Evolutionary conservation across 1,284 basidiomycete genomes (phyloP), one percentile per base, ranked within the genome.

Genomic region (Marasmius sp.): DNA sequence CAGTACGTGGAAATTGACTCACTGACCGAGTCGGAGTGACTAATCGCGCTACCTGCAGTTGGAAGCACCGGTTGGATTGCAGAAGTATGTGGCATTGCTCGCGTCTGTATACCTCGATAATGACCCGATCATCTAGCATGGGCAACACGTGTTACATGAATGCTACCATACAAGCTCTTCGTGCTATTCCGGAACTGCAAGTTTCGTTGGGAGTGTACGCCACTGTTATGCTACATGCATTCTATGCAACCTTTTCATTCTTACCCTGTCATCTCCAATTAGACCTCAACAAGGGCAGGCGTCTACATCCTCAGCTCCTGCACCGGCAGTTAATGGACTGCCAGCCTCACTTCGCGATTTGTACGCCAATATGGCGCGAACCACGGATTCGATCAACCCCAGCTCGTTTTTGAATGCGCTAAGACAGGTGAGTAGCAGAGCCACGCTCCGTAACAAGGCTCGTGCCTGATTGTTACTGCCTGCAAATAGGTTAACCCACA

Each of bases 61-160:
- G 39, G 79, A 85, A 12, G 81, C 86, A 67, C 91, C 91, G 6
- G 88, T 91, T 60, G 91, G 91, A 14, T 75, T 91, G 67, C 82
- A 77, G 72, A 88, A 92, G 85, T 83, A 71, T 61, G 76, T 72
- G 62, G 6, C 34, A 33, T 62, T 57, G 16, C 41, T 70, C 60
- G 72, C 70, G 57, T 64, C 75, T 22, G n/a, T 53, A 16, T 22
- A 20, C 8, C n/a, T 16, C 39, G 20, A 37, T 27, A 38, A 16
- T 41, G 37, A 49, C 39, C 8, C 9, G 20, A 71, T 27, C 54
- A 22, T 45, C 20, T 61, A 88, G 85, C 69, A 77, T 93, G 50
- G 94, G 94, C 45, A 96, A 96, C 72, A 96, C 94, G 0, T 96
- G 94, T 71, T 98, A 98, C 76, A 93, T 98, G 87, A 98, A 98